Percentiles rank a stretch among this genome's conserved stretches.
These are phyloP conservation scores for Phytophthora capsici DNA, from an alignment of 352 stramenopile species.

Conservation along the genomic window DNA sequence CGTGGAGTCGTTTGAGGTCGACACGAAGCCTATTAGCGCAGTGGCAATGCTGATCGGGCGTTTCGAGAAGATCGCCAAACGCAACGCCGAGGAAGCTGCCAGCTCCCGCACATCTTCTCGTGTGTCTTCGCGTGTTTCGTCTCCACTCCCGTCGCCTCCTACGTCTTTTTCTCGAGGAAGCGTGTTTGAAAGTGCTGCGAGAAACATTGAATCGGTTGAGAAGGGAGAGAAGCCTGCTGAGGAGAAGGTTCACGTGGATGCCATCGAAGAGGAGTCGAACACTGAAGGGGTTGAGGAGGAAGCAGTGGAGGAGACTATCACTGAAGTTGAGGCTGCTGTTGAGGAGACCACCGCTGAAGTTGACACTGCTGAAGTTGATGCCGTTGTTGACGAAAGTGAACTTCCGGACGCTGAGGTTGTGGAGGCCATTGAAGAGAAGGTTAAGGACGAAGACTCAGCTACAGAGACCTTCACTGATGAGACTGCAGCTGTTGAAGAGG, in stretches of 20 bases:
- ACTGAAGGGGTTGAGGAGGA: slow-evolving; percentile 4
- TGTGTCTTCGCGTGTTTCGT: slow-evolving; percentile 18
- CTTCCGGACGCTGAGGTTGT: neutral
- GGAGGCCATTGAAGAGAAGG: too few species aligned
- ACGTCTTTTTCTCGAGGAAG: slow-evolving; percentile 10
- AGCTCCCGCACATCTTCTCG: slow-evolving; percentile 20
- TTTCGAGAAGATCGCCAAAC: slow-evolving; percentile 36
- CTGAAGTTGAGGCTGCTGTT: neutral
- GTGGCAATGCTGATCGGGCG: slow-evolving; percentile 40
- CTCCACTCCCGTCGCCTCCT: slow-evolving; percentile 13
- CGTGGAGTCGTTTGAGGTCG: slow-evolving; percentile 24
- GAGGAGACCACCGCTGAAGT: neutral
- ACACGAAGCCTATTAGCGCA: slow-evolving; percentile 33
- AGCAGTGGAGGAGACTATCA: neutral
- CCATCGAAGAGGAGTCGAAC: slow-evolving; percentile 9
- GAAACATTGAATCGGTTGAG: slow-evolving; percentile 22
- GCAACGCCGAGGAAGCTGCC: slow-evolving; percentile 20
- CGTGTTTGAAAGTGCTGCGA: slow-evolving; percentile 17
- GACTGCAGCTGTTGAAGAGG: too few species aligned
- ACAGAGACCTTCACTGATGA: too few species aligned
- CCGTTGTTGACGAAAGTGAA: neutral
- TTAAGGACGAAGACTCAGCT: too few species aligned
- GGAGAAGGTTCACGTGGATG: neutral
- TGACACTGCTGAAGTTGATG: neutral
- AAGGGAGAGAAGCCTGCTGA: neutral